Evolutionary conservation across 768 basidiomycete genomes (phyloP).

Genomic region (Boletellus emodensis): DNA sequence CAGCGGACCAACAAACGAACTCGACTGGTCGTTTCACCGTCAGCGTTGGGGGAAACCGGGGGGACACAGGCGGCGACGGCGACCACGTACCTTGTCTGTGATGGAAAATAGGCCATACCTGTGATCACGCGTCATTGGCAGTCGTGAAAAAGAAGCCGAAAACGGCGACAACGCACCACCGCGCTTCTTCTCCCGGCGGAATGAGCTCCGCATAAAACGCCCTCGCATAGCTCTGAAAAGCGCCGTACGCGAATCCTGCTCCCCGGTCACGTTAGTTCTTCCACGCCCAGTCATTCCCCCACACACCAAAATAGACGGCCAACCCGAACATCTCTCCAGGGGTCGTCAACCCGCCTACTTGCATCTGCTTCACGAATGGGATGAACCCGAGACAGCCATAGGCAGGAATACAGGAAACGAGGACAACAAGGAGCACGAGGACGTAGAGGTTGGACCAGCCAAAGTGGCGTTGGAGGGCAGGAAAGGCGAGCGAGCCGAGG

Average conservation of each 20-base stretch:
- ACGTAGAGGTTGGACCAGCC: constrained; percentile 65
- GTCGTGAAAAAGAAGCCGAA: not conserved
- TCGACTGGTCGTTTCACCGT: constrained; percentile 49
- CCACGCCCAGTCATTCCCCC: not conserved
- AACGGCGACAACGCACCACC: constrained; percentile 57
- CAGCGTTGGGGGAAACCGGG: not conserved
- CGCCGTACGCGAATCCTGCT: constrained; percentile 71
- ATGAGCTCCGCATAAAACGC: constrained; percentile 86
- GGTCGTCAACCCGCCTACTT: constrained; percentile 72
- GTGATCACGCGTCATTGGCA: too few species aligned
- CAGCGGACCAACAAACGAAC: constrained; percentile 88
- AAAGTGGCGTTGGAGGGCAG: constrained; percentile 60
- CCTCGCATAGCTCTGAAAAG: constrained; percentile 87
- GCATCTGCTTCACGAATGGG: constrained; percentile 41
- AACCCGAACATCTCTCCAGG: constrained; percentile 82
- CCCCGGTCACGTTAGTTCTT: not conserved
- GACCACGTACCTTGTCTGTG: constrained; percentile 68
- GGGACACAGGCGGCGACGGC: not conserved
- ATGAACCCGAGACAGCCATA: constrained; percentile 86
- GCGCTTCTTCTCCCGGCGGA: constrained; percentile 82
- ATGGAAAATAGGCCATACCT: constrained; percentile 82
- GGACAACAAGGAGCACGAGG: constrained; percentile 60
- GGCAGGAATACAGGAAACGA: constrained; percentile 64
- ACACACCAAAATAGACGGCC: constrained; percentile 73
- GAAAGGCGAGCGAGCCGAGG: constrained; percentile 79